These are phyloP conservation scores for Penicillium janthinellum DNA, from an alignment of 2,329 filamentous ascomycete species.

Conservation along the genomic window DNA sequence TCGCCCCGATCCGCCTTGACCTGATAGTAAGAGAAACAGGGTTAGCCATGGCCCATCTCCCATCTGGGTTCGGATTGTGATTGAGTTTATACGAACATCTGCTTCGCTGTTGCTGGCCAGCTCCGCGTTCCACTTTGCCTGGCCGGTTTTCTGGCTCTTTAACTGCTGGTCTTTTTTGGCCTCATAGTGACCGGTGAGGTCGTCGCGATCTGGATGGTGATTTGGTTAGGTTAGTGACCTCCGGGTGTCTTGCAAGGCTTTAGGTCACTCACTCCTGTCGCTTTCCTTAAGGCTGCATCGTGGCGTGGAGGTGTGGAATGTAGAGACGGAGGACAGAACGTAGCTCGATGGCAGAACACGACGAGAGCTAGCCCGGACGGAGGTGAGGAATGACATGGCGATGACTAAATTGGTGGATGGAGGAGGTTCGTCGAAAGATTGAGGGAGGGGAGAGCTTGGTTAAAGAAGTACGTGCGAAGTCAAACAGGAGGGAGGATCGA, in stretches of 20 bases:
- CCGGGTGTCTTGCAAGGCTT: not conserved
- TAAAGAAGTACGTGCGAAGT: not conserved
- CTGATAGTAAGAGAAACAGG: constrained; percentile 23
- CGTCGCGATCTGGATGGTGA: constrained; percentile 41
- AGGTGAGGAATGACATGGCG: constrained; percentile 41
- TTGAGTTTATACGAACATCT: constrained; percentile 53
- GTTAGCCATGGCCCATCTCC: constrained; percentile 4
- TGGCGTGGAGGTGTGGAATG: constrained; percentile 34
- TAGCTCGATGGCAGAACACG: constrained; percentile 25
- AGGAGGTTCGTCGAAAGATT: not conserved
- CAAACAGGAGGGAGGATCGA: not conserved
- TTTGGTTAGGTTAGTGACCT: not conserved
- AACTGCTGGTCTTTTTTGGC: constrained; percentile 64
- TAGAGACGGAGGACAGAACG: constrained; percentile 14
- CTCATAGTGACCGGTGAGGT: constrained; percentile 49
- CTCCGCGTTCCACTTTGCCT: constrained; percentile 74
- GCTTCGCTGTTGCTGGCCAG: constrained; percentile 80
- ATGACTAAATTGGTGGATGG: not conserved
- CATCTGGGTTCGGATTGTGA: not conserved
- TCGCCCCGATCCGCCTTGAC: constrained; percentile 64
- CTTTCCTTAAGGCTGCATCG: constrained; percentile 37
- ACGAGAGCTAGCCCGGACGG: constrained; percentile 29
- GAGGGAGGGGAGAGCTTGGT: not conserved
- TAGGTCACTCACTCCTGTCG: constrained; percentile 34
- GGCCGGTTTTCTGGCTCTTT: constrained; percentile 57